phyloP scores from a whole-genome alignment of 345 rosid genomes.

The Lepidium sativum region DNA sequence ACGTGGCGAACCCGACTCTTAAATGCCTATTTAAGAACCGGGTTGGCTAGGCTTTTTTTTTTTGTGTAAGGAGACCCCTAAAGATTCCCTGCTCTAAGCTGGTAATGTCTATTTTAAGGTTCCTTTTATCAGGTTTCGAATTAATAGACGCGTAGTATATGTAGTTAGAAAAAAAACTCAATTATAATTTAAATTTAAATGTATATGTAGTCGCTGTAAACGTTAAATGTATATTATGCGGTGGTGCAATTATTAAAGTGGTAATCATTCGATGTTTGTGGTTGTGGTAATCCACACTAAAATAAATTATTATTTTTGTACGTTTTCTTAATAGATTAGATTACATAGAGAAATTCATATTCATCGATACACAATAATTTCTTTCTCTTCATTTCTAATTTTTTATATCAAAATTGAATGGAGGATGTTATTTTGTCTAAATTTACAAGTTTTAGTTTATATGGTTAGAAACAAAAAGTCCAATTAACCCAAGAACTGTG shows the following conservation, averaged over 20 bases:
- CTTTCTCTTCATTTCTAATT: neutral
- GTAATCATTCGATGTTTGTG: neutral
- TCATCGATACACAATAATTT: neutral
- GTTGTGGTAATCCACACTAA: neutral
- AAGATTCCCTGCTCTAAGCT: too few relatives aligned
- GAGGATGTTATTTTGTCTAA: neutral
- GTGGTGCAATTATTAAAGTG: conserved; percentile 6
- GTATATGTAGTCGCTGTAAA: too few relatives aligned
- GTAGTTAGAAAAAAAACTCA: too few relatives aligned
- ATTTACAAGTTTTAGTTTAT: neutral
- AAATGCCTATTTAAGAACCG: too few relatives aligned
- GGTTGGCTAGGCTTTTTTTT: too few relatives aligned
- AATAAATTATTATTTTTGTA: neutral
- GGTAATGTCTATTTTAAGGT: too few relatives aligned
- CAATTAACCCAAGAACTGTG: conserved; percentile 13
- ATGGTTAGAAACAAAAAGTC: neutral
- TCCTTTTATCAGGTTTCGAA: too few relatives aligned
- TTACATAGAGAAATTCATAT: neutral
- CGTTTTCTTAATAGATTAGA: neutral
- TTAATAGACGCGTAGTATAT: too few relatives aligned
- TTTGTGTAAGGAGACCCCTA: too few relatives aligned
- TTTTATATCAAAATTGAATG: neutral
- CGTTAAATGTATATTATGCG: conserved; percentile 16
- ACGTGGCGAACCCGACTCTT: too few relatives aligned
- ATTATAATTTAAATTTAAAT: too few relatives aligned